Percentiles rank a stretch among this genome's conserved stretches.
phyloP scores from a whole-genome alignment of 441 rosid species.

The Syzygium syzygioides region DNA sequence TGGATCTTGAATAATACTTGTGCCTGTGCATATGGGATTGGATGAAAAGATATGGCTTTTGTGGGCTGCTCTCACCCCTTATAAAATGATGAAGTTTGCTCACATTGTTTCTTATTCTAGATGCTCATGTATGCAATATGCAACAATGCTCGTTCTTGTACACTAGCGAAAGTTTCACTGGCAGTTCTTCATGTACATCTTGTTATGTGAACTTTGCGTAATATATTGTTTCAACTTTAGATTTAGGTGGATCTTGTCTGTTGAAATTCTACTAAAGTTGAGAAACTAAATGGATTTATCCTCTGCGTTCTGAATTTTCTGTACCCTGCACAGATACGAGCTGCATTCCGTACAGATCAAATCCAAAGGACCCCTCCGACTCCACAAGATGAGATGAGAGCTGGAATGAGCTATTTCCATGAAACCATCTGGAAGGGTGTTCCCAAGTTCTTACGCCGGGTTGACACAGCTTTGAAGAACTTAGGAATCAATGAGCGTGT shows the following conservation, averaged over 20 bases:
- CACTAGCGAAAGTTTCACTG: background rate
- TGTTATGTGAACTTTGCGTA: background rate
- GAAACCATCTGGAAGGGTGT: slow-evolving; percentile 79
- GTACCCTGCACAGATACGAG: slow-evolving; percentile 64
- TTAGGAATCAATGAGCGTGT: slow-evolving; percentile 72
- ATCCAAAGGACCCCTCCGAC: slow-evolving; percentile 91
- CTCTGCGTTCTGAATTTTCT: background rate
- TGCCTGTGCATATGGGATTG: background rate
- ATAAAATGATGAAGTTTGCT: background rate
- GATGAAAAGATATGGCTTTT: background rate
- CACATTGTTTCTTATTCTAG: background rate
- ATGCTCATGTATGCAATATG: background rate
- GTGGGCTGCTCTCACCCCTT: background rate
- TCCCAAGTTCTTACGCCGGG: slow-evolving; percentile 65
- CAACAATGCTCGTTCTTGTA: background rate
- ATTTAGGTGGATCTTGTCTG: background rate
- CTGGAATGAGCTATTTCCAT: slow-evolving; percentile 85
- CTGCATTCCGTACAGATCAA: slow-evolving; percentile 96
- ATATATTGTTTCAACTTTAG: background rate
- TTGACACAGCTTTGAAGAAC: slow-evolving; percentile 60
- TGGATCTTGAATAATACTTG: background rate
- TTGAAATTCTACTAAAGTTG: background rate
- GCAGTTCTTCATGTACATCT: background rate
- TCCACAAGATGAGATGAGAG: slow-evolving; percentile 98
- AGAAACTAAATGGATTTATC: background rate